Conservation (phyloP, 768 basidiomycete species). For the Gymnopilus junonius region DNA sequence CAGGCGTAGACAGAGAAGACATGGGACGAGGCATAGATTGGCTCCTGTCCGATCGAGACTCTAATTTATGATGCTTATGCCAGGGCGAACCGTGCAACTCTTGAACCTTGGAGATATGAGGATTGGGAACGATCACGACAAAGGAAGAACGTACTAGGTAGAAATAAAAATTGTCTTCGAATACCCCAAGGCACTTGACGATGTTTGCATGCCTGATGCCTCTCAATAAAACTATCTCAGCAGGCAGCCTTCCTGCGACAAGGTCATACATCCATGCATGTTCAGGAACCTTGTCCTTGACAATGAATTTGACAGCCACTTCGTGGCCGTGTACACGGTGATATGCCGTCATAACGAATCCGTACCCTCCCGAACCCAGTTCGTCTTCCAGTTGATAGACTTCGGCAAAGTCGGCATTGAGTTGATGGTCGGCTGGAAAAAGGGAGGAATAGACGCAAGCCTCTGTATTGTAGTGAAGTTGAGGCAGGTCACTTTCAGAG, state of each 20-base stretch:
- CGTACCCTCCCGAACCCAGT: conserved; percentile 91
- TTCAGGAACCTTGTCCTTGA: conserved; percentile 72
- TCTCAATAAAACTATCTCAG: conserved; percentile 80
- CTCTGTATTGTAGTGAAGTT: conserved; percentile 31
- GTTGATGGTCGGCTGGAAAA: conserved; percentile 64
- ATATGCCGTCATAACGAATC: conserved; percentile 89
- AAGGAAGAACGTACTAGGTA: conserved; percentile 69
- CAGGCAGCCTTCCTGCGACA: conserved; percentile 66
- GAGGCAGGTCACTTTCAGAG: conserved; percentile 1
- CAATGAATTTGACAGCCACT: conserved; percentile 95
- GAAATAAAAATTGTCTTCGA: conserved; percentile 83
- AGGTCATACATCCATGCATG: conserved; percentile 69
- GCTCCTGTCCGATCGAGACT: conserved; percentile 19
- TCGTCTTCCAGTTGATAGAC: conserved; percentile 71
- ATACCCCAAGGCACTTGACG: conserved; percentile 82
- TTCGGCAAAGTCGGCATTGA: conserved; percentile 63
- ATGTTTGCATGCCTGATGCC: conserved; percentile 80
- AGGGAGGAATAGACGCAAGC: conserved; percentile 40
- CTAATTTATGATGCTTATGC: conserved; percentile 50
- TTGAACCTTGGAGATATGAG: conserved; percentile 62
- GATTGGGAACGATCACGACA: background rate
- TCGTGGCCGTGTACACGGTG: conserved; percentile 63
- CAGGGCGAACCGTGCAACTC: conserved; percentile 94
- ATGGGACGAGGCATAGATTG: conserved; percentile 22
- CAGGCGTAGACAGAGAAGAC: conserved; percentile 48